Base-by-base conservation (phyloP, 2,329 filamentous ascomycete genomes). In the Epichloe baconii region DNA sequence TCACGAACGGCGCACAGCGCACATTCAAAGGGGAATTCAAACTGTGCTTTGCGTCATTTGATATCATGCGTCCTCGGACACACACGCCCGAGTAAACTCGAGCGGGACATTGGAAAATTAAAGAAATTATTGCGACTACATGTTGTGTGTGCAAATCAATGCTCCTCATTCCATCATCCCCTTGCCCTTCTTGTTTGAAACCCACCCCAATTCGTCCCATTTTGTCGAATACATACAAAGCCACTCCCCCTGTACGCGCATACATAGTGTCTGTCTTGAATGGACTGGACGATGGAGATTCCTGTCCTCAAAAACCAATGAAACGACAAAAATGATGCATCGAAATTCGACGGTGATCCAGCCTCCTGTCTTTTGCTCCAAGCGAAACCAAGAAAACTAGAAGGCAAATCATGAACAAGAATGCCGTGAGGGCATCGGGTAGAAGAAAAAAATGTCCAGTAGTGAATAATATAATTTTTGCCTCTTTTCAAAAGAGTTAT, bases 301-400 rank as follows among this genome's bases (percentile, higher is more conserved):
- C 26, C 12, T 15, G 10, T 26, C 26, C 41, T 43, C 31, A 3
- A 47, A 8, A 23, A 31, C n/a, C 4, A 36, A 36, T 2, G 35
- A 36, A 21, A 21, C 4, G 23, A 41, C 14, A 42, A 5, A 11
- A n/a, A 3, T 17, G 8, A 42, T 14, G 34, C 17, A 17, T 17
- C 17, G 17, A 11, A 47, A 47, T 17, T 49, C 35, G 42, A 52
- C 46, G 23, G 38, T 45, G 41, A 49, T 45, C 50, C 45, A 41
- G 50, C 47, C 40, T 45, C 41, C 46, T 44, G 40, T 35, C 46
- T 48, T 48, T 48, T 45, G 17, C 26, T 35, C 42, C 14, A 17
- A 43, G 11, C 23, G 23, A 44, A 26, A 4, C 21, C 36, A 14
- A n/a, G 15, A 31, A 5, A 37, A 38, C 5, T 31, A 34, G 10